Base-by-base conservation (phyloP, 1,284 basidiomycete species). In the Coniferiporia sulphurascens region DNA sequence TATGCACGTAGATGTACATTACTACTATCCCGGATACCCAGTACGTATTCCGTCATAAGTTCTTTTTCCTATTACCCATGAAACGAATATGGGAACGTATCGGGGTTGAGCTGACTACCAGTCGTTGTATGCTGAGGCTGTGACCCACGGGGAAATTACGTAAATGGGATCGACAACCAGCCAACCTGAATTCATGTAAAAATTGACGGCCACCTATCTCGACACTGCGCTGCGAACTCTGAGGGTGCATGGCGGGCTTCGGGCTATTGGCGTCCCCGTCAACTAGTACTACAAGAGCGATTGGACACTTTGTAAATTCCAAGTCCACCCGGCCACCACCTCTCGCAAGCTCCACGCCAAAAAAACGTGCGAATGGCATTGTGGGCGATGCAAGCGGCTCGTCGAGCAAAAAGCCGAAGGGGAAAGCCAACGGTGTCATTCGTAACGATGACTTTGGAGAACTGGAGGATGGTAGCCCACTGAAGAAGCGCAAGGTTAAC, bases 401-500 rank as follows among this genome's bases (percentile, higher is more conserved):
- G 13, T 13, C 48, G 41, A 53, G 35, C 49, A 52, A 48, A 34
- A 36, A 17, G 41, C 10, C 32, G 36, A 52, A 45, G 17, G 8
- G 12, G 44, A 17, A 48, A 21, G 4, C 34, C 19, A 53, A 44
- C 22, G 32, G 34, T 13, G 41, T 55, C n/a, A 58, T 45, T 34
- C 48, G 52, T 3, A 8, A 3, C 38, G 15, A 41, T 15, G 38
- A 8, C 3, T 41, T 12, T 22, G 19, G n/a, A 9, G 10, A 32
- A 8, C 4, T 12, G n/a, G 21, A 22, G 19, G 43, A 50, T 15
- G 60, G 32, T 8, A 56, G 56, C 13, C 55, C 48, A 19, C 32
- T 46, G 17, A 62, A 62, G 49, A 71, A 66, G 57, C 64, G 67
- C 21, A 63, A 64, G 27, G 62, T 65, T 49, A 61, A 63, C 8